phyloP scores from a whole-genome alignment of 352 stramenopile species.

The Pythium vanterpoolii region DNA sequence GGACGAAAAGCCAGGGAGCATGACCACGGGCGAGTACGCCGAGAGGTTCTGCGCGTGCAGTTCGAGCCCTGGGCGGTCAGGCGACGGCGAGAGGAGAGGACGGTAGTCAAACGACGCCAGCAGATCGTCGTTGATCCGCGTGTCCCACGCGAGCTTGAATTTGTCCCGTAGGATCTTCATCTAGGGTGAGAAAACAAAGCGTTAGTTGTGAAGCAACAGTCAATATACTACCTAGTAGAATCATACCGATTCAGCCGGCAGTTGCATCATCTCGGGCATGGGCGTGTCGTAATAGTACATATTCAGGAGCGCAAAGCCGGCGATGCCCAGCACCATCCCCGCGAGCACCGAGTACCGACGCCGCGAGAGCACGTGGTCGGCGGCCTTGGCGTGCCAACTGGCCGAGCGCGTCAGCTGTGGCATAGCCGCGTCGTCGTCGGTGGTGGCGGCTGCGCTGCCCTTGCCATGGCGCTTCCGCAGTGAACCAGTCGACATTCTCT shows the following conservation, averaged over 20 bases:
- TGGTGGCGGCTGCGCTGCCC: neutral
- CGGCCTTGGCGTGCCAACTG: constrained; percentile 55
- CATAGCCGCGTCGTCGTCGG: neutral
- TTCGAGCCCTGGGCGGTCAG: constrained; percentile 40
- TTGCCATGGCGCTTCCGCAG: constrained; percentile 28
- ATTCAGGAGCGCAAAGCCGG: constrained; percentile 40
- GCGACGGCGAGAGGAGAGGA: constrained; percentile 33
- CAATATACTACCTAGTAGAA: no score
- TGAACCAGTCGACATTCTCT: neutral
- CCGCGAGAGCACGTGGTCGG: constrained; percentile 54
- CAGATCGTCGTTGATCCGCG: constrained; percentile 64
- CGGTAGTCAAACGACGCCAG: constrained; percentile 57
- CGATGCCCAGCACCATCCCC: constrained; percentile 54
- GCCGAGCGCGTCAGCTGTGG: constrained; percentile 35
- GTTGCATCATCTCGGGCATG: constrained; percentile 40
- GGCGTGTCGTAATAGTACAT: constrained; percentile 47
- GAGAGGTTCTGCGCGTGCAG: constrained; percentile 48
- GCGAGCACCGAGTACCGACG: constrained; percentile 68
- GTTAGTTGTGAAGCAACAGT: no score
- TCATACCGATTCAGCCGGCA: constrained; percentile 33
- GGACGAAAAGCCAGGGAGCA: constrained; percentile 93
- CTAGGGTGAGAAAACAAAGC: no score
- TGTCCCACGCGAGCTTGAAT: constrained; percentile 70
- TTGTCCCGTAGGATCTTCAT: constrained; percentile 52
- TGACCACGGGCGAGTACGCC: constrained; percentile 77